A percentile compares a stretch with the other conserved stretches of the same genome.
Evolutionary conservation across 2,329 filamentous ascomycete genomes (phyloP).

Genomic region (Tolypocladium endophyticum): DNA sequence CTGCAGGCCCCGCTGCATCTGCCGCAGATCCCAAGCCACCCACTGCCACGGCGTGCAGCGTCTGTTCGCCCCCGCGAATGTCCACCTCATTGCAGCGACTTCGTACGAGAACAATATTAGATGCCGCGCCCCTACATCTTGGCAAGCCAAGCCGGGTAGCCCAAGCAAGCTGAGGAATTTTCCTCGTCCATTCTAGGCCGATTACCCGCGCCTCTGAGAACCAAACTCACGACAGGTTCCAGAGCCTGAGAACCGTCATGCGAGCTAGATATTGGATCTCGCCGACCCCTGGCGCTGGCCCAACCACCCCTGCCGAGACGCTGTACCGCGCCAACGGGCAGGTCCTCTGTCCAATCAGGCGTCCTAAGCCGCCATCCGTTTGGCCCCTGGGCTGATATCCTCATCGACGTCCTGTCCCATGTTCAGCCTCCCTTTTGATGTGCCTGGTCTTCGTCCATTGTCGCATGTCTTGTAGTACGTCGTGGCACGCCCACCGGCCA

Average conservation of each 20-base stretch:
- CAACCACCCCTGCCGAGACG: slow-evolving; percentile 1
- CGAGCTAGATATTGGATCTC: background rate
- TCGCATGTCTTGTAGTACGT: background rate
- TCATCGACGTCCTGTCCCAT: background rate
- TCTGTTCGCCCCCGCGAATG: background rate
- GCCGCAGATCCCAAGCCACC: background rate
- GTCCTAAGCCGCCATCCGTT: background rate
- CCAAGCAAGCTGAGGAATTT: background rate
- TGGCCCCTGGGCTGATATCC: background rate
- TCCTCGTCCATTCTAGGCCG: background rate
- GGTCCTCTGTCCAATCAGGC: slow-evolving; percentile 1
- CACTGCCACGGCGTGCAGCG: background rate
- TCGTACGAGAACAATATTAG: too few species aligned
- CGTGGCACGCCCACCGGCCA: background rate
- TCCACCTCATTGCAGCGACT: background rate
- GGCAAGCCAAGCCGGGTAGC: background rate
- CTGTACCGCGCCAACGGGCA: background rate
- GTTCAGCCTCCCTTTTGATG: background rate
- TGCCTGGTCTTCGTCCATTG: background rate
- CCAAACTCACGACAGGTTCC: background rate
- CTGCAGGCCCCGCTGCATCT: background rate
- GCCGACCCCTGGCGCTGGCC: background rate
- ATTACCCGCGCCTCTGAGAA: background rate
- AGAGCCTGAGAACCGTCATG: background rate
- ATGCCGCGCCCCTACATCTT: background rate